Evolutionary conservation across 768 basidiomycete genomes (phyloP).

Genomic region (Udeniomyces megalosporus): DNA sequence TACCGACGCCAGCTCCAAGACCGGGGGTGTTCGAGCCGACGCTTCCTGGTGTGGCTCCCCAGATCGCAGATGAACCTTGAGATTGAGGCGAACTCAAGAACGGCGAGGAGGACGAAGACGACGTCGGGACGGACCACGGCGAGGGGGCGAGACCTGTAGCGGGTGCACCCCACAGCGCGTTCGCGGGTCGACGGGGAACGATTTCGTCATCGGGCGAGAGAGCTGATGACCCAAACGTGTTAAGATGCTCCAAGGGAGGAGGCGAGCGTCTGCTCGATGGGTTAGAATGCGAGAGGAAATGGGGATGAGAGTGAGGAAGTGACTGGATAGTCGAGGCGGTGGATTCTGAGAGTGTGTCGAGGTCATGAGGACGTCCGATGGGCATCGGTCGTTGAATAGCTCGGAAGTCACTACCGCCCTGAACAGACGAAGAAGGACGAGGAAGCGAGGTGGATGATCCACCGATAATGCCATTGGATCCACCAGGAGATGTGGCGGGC

Average conservation of each 20-base stretch:
- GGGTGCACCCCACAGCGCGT: constrained; percentile 13
- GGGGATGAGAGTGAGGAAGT: too few species aligned
- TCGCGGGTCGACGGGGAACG: constrained; percentile 13
- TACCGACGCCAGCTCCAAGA: neutral
- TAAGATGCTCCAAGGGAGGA: neutral
- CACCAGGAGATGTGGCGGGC: neutral
- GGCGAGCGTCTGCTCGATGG: neutral
- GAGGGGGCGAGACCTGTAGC: neutral
- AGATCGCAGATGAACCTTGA: neutral
- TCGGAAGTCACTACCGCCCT: constrained; percentile 10
- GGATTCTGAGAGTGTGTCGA: constrained; percentile 9
- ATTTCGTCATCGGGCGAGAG: constrained; percentile 16
- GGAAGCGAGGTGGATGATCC: neutral
- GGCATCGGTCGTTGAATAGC: constrained; percentile 13
- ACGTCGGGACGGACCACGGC: neutral
- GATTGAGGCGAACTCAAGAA: neutral
- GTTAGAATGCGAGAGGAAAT: neutral
- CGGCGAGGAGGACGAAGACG: neutral
- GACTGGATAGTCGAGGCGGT: neutral
- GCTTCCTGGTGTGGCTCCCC: neutral
- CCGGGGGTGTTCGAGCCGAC: neutral
- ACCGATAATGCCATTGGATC: constrained; percentile 2
- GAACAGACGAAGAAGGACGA: neutral
- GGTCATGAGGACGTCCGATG: constrained; percentile 11
- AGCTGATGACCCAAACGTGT: constrained; percentile 14